Base-by-base conservation (phyloP, 192 early-diverging fungal species). In the Coemansia sp. region DNA sequence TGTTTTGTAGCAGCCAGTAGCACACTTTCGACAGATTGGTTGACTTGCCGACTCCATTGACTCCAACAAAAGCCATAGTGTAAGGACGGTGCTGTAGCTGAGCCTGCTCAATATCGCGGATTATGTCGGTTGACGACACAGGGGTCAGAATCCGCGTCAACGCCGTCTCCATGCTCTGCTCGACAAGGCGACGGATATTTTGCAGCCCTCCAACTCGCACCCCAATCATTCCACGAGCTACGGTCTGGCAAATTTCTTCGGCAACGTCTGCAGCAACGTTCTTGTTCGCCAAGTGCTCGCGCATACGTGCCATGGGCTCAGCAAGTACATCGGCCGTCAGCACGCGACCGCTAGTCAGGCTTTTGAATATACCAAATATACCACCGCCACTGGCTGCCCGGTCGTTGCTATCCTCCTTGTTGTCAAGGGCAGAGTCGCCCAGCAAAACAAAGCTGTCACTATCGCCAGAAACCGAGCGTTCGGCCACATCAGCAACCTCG, bases 1-100 rank as follows among this genome's bases (percentile, higher is more conserved):
- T 89, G 84, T 98, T 98, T 71, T 96, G 95, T 64, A 97, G 81
- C 38, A 98, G 85, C 95, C 95, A 97, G 79, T 96, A 98, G 67
- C 93, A 94, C 9, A 95, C 91, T 70, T 98, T 98, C 73, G 93
- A 92, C 69, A 98, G 73, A 72, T 98, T 98, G 57, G 97, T 98
- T 9, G 92, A 93, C 72, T 97, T 91, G 70, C 92, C 93, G 11
- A 98, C 95, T 44, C 97, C 97, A 76, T 98, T 98, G 34, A 98
- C 97, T 29, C 97, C 97, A 50, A 96, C 92, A 82, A 98, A 97
- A 8, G 90, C 90, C 67, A 97, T 93, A 0, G 89, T 91, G 76
- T 97, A 98, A 2, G 97, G 95, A 62, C 92, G 87, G 70, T 91
- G 77, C 33, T 81, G 71, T 44, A 87, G 88, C 64, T 87, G 87